Conservation (phyloP, 2,329 filamentous ascomycete genomes). For the Madurella mycetomatis region DNA sequence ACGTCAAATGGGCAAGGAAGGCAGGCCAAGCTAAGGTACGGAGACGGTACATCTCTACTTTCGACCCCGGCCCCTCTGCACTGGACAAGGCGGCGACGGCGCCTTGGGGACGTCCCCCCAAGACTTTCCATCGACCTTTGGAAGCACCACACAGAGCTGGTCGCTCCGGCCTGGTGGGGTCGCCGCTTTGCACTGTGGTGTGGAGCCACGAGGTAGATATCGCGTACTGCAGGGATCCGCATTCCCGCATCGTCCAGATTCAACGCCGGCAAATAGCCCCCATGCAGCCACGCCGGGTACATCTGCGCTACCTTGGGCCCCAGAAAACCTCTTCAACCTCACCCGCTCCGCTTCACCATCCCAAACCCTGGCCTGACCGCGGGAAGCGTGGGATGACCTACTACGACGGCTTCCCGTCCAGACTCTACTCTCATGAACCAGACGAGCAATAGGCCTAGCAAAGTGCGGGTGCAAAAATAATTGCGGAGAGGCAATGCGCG, state of each 20-base stretch:
- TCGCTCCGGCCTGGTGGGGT: slow-evolving; percentile 18
- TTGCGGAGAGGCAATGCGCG: not conserved
- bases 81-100: slow-evolving; percentile 19
- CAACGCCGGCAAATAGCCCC: slow-evolving; percentile 24
- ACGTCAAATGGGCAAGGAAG: slow-evolving; percentile 25
- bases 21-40: slow-evolving; percentile 5
- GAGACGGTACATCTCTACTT: slow-evolving; percentile 9
- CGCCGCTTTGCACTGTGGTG: slow-evolving; percentile 15
- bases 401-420: not conserved
- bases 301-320: slow-evolving; percentile 16
- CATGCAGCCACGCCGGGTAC: slow-evolving; percentile 22
- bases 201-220: slow-evolving; percentile 20
- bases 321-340: slow-evolving; percentile 21
- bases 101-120: slow-evolving; percentile 5
- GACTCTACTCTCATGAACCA: not conserved
- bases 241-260: slow-evolving; percentile 23
- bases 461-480: not conserved
- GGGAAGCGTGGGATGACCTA: not conserved
- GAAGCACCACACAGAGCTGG: not conserved
- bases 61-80: slow-evolving; percentile 10
- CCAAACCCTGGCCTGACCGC: not conserved
- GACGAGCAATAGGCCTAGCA: not conserved
- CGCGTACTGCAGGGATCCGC: slow-evolving; percentile 26
- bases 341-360: slow-evolving; percentile 3
- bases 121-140: slow-evolving; percentile 15